Evolutionary conservation across 371 early-diverging fungal species (phyloP), one percentile per base, ranked within the genome.

Genomic region (Rhizopus delemar): DNA sequence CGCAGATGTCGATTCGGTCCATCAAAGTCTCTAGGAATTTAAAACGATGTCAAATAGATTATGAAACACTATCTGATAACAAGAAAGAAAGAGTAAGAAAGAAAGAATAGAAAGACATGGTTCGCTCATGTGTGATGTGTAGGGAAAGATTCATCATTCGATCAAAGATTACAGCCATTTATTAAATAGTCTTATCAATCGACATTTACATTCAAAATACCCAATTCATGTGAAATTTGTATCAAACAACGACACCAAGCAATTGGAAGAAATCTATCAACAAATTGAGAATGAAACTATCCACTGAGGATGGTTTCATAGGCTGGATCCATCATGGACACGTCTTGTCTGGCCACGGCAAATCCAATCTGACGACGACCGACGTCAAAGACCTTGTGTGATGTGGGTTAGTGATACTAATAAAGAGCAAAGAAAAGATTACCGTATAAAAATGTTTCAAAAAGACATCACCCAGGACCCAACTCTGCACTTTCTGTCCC

Each of bases 391-490:
- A 85, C 75, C 85, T 82, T 56, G 16, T 4, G 22, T 38, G 9
- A 22, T 22, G 22, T 22, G 7, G 13, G 8, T 29, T 11, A 22
- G 11, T 12, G 16, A 29, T 38, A 39, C n/a, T 29, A 41, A 35
- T n/a, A 22, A 41, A 31, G 38, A 32, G 4, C 5, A 39, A n/a
- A 9, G 15, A 28, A 39, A 32, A 48, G 46, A 71, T 66, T 83
- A 90, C 86, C 53, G 93, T 86, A 74, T 90, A 91, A 59, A 84
- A 90, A 22, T 80, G 77, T 34, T 87, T 80, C 56, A 92, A 64
- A 72, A 91, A 90, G 0, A 90, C 87, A 70, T 92, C 91, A 1
- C 92, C 92, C 9, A 92, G 77, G 48, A 92, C 86, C 92, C 91
- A 92, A 4, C 77, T 68, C 8, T 80, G 63, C 35, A 68, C 69